Base-by-base conservation (phyloP, 306 rosid genomes). In the Malus orientalis region DNA sequence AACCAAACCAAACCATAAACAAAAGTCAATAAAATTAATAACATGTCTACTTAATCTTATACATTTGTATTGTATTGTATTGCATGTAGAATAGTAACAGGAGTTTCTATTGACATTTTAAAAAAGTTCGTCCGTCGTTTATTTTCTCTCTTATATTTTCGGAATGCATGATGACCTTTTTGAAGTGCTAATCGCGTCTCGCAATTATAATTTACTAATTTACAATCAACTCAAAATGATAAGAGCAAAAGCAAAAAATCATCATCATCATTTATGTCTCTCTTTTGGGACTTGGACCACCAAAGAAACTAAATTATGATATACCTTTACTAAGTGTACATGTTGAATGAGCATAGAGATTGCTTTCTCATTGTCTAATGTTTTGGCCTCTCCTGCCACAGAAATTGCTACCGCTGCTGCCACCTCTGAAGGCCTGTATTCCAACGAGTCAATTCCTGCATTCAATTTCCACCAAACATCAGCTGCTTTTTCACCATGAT, bases 361-460 rank as follows among this genome's bases (percentile, higher is more conserved):
- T 77, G 90, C 81, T 64, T 81, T 86, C 80, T 57, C 89, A 49
- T 80, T 75, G 84, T 92, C 89, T 62, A 88, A 77, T 74, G 88
- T 60, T 86, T 86, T 81, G 81, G 86, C 78, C 80, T 86, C 91
- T 63, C 87, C 84, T 16, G 86, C 84, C 45, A 89, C 89, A 84
- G 78, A 83, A 70, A 90, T 84, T 14, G 98, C 93, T 81, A 89
- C 93, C 9, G 99, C 98, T 67, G 94, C 99, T 75, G 98, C 98
- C 70, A 96, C 81, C 79, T 92, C 98, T 44, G 99, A 96, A 42
- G 97, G 93, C 81, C 67, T 92, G 91, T 88, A 96, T 87, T 88
- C 99, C 93, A 96, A 88, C 86, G 90, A 92, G 74, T 91, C 99
- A 76, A 93, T 85, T 70, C 89, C 98, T 95, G 92, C 97, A 85